phyloP scores from a whole-genome alignment of 208 protist species.

The Herpetomonas samuelpessoai region DNA sequence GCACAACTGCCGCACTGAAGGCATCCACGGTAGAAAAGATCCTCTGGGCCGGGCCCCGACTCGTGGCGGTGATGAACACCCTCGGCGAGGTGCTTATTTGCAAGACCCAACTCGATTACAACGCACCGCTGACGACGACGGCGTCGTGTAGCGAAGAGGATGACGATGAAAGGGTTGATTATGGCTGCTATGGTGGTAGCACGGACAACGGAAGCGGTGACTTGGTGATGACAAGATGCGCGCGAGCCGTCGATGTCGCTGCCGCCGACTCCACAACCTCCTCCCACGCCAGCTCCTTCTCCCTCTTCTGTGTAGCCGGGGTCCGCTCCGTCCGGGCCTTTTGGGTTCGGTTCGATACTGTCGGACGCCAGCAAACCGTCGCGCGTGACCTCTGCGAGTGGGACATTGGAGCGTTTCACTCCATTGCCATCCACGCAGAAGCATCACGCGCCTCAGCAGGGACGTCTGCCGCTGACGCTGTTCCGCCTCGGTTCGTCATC shows the following conservation, averaged over 20 bases:
- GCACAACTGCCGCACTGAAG: too few species aligned
- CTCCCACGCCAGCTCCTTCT: background rate
- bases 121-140: background rate
- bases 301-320: background rate
- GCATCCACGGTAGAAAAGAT: conserved; percentile 15
- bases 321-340: background rate
- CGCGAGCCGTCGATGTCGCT: background rate
- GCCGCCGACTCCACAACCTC: background rate
- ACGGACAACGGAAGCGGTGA: background rate
- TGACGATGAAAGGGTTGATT: background rate
- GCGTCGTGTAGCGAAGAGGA: background rate
- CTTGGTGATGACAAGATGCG: background rate
- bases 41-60: conserved; percentile 16
- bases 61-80: conserved; percentile 21
- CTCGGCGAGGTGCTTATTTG: conserved; percentile 14
- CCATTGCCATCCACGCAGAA: background rate
- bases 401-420: background rate
- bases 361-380: too few species aligned
- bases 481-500: background rate
- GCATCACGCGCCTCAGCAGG: too few species aligned
- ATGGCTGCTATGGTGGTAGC: background rate
- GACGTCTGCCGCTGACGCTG: too few species aligned
- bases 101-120: conserved; percentile 7
- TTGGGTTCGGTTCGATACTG: too few species aligned
- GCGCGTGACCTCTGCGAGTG: too few species aligned